Percentiles rank a stretch among this genome's conserved stretches.
Evolutionary conservation across 2,329 filamentous ascomycete genomes (phyloP).

Genomic region (Neurospora crassa): DNA sequence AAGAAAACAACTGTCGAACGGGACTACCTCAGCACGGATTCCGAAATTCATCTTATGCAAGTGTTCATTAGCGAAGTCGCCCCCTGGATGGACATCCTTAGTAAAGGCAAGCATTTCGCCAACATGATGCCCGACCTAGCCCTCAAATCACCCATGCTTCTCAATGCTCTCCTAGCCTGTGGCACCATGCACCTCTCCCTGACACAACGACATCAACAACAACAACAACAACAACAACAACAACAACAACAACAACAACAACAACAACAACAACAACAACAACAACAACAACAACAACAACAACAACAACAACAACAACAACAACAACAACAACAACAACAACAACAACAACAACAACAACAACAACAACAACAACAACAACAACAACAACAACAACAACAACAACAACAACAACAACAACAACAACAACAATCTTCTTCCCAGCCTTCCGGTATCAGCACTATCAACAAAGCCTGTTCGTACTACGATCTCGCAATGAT

Average conservation of each 20-base stretch:
- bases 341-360: background rate
- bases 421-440: background rate
- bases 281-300: background rate
- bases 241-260: background rate
- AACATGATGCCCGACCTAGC: slow-evolving; percentile 75
- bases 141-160: slow-evolving; percentile 73
- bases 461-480: slow-evolving; percentile 27
- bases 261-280: background rate
- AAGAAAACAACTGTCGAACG: slow-evolving; percentile 32
- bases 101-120: slow-evolving; percentile 78
- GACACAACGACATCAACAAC: slow-evolving; percentile 43
- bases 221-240: background rate
- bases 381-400: background rate
- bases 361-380: background rate
- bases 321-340: background rate
- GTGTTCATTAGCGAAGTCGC: slow-evolving; percentile 86
- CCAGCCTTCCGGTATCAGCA: background rate
- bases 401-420: background rate
- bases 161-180: slow-evolving; percentile 83
- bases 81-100: slow-evolving; percentile 89
- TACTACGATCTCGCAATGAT: slow-evolving; percentile 80
- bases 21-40: slow-evolving; percentile 60
- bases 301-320: background rate
- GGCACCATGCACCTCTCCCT: slow-evolving; percentile 73
- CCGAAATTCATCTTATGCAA: slow-evolving; percentile 84